Evolutionary conservation across 345 rosid genomes (phyloP).

Genomic region (Limnanthes douglasii): DNA sequence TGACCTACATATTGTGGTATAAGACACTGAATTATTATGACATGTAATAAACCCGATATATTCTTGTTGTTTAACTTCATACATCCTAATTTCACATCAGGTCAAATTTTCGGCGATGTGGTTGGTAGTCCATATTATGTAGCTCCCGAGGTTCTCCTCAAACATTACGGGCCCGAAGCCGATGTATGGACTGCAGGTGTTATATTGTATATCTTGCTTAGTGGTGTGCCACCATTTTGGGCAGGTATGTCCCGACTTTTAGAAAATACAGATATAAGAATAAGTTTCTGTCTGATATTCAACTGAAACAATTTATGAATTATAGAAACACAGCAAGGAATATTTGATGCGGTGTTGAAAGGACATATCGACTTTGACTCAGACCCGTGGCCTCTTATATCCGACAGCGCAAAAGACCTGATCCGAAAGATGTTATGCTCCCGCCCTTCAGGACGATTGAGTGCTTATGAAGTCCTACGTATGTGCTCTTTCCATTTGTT

Average conservation of each 20-base stretch:
- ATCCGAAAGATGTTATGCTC: constrained; percentile 80
- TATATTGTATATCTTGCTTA: constrained; percentile 80
- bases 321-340: constrained; percentile 92
- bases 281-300: not conserved
- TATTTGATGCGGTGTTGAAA: constrained; percentile 95
- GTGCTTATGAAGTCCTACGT: constrained; percentile 97
- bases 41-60: too few relatives aligned
- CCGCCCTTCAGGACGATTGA: constrained; percentile 55
- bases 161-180: constrained; percentile 91
- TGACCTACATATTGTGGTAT: too few relatives aligned
- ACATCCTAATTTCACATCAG: constrained; percentile 19
- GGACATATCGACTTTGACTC: constrained; percentile 90
- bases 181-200: constrained; percentile 99
- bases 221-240: constrained; percentile 99
- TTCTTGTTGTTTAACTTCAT: constrained; percentile 2
- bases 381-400: constrained; percentile 92
- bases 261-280: too few relatives aligned
- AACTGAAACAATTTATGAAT: constrained; percentile 3
- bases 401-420: constrained; percentile 83
- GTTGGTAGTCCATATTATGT: constrained; percentile 99
- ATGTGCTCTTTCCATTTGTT: constrained; percentile 26
- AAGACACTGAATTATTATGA: too few relatives aligned
- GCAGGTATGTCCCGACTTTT: constrained; percentile 42
- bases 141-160: constrained; percentile 94
- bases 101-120: constrained; percentile 79